These are phyloP conservation scores for Trichoderma gamsii DNA, from an alignment of 495 filamentous ascomycete genomes.

Conservation along the genomic window DNA sequence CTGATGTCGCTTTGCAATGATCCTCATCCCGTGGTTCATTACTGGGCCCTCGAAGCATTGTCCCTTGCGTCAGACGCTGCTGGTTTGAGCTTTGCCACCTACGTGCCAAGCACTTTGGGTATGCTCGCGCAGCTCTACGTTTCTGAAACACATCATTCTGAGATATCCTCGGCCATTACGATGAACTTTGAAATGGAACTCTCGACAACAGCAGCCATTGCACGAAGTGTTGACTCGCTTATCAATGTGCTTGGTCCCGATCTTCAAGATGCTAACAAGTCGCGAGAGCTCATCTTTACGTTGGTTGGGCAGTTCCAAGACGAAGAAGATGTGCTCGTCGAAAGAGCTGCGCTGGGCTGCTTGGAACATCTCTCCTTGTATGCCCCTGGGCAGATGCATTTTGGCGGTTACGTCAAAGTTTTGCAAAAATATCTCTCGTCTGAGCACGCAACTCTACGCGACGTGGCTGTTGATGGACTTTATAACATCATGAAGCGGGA, in stretches of 20 bases:
- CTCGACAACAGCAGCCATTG: constrained; percentile 73
- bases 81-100: constrained; percentile 83
- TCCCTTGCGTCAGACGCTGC: constrained; percentile 86
- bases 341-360: constrained; percentile 73
- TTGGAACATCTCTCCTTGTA: constrained; percentile 90
- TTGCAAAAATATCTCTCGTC: constrained; percentile 73
- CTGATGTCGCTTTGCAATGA: constrained; percentile 94
- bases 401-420: constrained; percentile 71
- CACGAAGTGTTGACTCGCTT: constrained; percentile 83
- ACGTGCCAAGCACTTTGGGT: constrained; percentile 82
- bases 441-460: constrained; percentile 56
- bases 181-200: constrained; percentile 85
- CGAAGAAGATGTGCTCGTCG: constrained; percentile 67
- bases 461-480: constrained; percentile 79
- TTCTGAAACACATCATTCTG: constrained; percentile 82
- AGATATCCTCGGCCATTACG: constrained; percentile 66
- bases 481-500: constrained; percentile 94
- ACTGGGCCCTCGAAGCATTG: constrained; percentile 86
- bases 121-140: constrained; percentile 91
- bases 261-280: constrained; percentile 87
- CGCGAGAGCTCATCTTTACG: constrained; percentile 81
- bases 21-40: constrained; percentile 92
- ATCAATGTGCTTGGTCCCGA: constrained; percentile 96
- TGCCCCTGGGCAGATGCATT: constrained; percentile 79
- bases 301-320: constrained; percentile 76